A percentile compares a stretch with the other conserved stretches of the same genome.
Evolutionary conservation across 2,329 filamentous ascomycete genomes (phyloP).

Genomic region (Sporothrix curviconia): DNA sequence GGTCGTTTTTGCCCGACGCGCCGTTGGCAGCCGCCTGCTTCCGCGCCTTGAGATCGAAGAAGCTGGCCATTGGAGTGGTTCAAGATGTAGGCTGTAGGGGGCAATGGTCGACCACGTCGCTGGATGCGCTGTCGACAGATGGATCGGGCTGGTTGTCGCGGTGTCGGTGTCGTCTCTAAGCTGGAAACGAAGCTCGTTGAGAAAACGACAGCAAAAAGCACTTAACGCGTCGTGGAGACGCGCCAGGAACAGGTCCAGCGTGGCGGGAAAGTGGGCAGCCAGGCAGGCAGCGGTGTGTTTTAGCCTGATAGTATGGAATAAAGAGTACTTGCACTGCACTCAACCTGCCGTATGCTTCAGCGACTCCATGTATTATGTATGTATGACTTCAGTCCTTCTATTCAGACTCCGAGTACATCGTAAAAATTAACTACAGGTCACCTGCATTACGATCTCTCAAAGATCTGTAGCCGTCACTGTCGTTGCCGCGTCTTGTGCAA

Average conservation of each 20-base stretch:
- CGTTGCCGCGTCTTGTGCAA: no score
- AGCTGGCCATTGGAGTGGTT: conserved; percentile 79
- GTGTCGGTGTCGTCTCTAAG: neutral
- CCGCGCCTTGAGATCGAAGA: conserved; percentile 92
- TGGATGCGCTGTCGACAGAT: no score
- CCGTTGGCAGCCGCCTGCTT: conserved; percentile 66
- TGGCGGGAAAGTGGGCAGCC: neutral
- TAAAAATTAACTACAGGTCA: no score
- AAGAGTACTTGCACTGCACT: neutral
- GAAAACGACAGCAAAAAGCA: conserved; percentile 12
- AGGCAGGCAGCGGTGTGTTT: neutral
- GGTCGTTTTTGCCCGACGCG: conserved; percentile 57
- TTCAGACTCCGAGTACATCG: no score
- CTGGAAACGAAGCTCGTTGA: neutral
- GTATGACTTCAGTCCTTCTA: no score
- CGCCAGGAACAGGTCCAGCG: conserved; percentile 1
- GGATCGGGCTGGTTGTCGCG: neutral
- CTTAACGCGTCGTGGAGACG: conserved; percentile 19
- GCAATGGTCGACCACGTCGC: no score
- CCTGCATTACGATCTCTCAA: no score
- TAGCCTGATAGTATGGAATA: neutral
- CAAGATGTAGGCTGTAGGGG: no score
- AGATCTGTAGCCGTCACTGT: no score
- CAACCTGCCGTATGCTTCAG: no score
- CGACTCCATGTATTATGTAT: no score